Evolutionary conservation across 371 early-diverging fungal genomes (phyloP).

Genomic region (Mucor mucedo): DNA sequence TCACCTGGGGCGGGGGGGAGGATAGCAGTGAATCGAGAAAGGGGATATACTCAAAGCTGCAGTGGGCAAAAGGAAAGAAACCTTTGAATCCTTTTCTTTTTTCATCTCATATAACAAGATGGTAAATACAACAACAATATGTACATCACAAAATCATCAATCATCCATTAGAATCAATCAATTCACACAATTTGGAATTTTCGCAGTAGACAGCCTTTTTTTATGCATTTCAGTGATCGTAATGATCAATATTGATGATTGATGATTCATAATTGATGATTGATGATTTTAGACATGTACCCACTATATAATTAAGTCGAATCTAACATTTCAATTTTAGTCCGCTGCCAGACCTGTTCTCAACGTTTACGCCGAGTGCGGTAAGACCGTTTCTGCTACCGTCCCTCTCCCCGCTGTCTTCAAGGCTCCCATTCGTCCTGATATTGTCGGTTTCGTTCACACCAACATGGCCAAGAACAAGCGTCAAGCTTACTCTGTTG

Average conservation of each 20-base stretch:
- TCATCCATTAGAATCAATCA: background rate
- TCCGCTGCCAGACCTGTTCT: constrained; percentile 88
- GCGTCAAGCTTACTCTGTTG: constrained; percentile 99
- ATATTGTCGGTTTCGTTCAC: constrained; percentile 97
- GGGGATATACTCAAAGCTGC: background rate
- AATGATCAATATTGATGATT: background rate
- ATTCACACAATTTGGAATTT: background rate
- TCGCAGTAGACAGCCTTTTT: background rate
- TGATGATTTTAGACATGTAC: background rate
- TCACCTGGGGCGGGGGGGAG: background rate
- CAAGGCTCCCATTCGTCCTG: constrained; percentile 97
- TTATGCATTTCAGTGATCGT: background rate
- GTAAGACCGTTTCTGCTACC: constrained; percentile 74
- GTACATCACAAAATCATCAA: constrained; percentile 11
- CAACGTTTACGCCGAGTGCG: constrained; percentile 87
- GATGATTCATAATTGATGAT: constrained; percentile 1
- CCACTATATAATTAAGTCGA: background rate
- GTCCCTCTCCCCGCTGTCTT: constrained; percentile 96
- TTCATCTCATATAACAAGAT: constrained; percentile 29
- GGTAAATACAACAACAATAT: constrained; percentile 23
- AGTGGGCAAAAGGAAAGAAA: background rate
- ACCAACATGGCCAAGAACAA: constrained; percentile 98
- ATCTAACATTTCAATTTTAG: constrained; percentile 13
- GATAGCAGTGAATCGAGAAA: background rate
- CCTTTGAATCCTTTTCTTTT: constrained; percentile 29